Conservation (phyloP, 805 yeast species). For the Candida morakotiae region DNA sequence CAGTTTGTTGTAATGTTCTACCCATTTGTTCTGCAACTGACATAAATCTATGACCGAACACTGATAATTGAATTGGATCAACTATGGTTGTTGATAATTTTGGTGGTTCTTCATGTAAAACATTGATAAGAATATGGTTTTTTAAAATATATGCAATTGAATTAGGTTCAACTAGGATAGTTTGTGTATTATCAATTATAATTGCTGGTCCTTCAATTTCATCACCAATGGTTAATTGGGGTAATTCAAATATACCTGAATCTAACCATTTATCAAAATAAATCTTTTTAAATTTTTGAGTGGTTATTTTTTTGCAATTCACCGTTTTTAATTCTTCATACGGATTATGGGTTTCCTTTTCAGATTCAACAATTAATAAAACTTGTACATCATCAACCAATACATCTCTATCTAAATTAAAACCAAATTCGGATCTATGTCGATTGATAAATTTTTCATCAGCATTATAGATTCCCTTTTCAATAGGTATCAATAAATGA, state of each 20-base stretch:
- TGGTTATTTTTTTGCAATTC: not conserved
- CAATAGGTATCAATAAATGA: constrained; percentile 59
- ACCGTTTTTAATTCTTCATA: constrained; percentile 27
- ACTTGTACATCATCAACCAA: constrained; percentile 37
- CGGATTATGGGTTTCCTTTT: constrained; percentile 49
- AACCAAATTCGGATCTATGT: constrained; percentile 34
- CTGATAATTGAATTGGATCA: constrained; percentile 37
- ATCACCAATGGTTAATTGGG: constrained; percentile 18
- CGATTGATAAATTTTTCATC: constrained; percentile 21
- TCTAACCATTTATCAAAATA: constrained; percentile 31
- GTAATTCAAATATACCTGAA: constrained; percentile 19
- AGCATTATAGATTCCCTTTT: constrained; percentile 22
- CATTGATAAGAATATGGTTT: constrained; percentile 27
- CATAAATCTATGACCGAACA: constrained; percentile 40
- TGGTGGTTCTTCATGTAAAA: constrained; percentile 19
- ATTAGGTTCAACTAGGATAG: constrained; percentile 28
- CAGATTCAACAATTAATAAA: constrained; percentile 58
- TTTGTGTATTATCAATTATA: constrained; percentile 32
- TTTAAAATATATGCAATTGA: constrained; percentile 26
- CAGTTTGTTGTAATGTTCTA: constrained; percentile 39
- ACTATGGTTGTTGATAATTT: constrained; percentile 23
- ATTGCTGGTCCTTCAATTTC: constrained; percentile 26
- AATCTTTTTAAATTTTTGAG: constrained; percentile 11
- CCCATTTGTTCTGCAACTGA: constrained; percentile 43
- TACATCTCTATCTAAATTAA: constrained; percentile 29